These are phyloP conservation scores for Eimeria zaria DNA, from an alignment of 169 alveolate species.

Conservation along the genomic window DNA sequence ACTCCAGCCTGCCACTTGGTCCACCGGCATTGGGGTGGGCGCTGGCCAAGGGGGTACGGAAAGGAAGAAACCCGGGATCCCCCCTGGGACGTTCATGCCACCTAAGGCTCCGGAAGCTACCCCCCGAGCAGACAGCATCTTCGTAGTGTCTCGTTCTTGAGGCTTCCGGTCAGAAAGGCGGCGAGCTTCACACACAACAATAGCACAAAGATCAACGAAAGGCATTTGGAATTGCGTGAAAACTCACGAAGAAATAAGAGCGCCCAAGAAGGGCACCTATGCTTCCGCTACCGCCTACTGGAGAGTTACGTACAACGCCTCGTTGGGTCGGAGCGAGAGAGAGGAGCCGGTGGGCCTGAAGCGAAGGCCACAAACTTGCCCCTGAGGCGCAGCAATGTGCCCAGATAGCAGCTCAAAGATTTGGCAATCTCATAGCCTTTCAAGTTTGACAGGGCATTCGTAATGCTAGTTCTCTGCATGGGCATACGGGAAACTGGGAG, in stretches of 20 bases:
- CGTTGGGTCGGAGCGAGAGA: constrained; percentile 56
- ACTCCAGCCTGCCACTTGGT: constrained; percentile 47
- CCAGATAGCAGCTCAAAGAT: neutral
- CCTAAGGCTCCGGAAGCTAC: constrained; percentile 45
- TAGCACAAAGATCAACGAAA: neutral
- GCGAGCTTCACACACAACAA: constrained; percentile 23
- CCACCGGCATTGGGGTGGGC: constrained; percentile 74
- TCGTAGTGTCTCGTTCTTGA: constrained; percentile 54
- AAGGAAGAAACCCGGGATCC: constrained; percentile 62
- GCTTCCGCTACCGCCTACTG: neutral
- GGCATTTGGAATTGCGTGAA: neutral
- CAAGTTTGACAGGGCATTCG: neutral
- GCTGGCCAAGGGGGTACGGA: constrained; percentile 76
- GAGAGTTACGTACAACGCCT: constrained; percentile 16
- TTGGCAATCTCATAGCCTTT: neutral
- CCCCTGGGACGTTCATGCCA: constrained; percentile 67
- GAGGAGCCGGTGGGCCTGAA: constrained; percentile 72
- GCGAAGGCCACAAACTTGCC: constrained; percentile 65
- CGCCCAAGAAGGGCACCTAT: too few relatives aligned
- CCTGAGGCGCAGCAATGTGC: constrained; percentile 4
- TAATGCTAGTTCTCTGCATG: neutral
- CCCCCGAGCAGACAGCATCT: constrained; percentile 20
- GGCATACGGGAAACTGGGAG: neutral
- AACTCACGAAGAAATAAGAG: neutral
- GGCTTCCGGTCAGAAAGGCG: constrained; percentile 66